A percentile compares a stretch with the other conserved stretches of the same genome.
Conservation (phyloP, 129 eudicot genomes). For the Rutidosis leptorrhynchoides region DNA sequence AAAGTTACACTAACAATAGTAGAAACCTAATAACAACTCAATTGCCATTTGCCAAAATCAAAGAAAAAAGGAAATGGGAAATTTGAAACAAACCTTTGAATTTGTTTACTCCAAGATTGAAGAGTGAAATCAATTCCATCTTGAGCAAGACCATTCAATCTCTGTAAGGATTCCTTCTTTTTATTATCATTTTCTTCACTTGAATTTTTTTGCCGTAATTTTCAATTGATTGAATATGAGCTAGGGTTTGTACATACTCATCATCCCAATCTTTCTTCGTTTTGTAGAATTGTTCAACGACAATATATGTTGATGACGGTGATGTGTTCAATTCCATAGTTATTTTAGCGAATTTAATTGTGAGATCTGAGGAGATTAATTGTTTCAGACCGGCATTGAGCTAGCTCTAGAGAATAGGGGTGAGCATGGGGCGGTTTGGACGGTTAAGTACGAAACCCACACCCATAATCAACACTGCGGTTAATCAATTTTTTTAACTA, state of each 20-base stretch:
- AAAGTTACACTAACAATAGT: background rate
- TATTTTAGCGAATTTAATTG: background rate
- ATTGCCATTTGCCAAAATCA: background rate
- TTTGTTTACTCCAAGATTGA: conserved; percentile 61
- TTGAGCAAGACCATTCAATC: conserved; percentile 86
- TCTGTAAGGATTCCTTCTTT: conserved; percentile 57
- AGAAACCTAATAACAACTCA: background rate
- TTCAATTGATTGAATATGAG: conserved; percentile 55
- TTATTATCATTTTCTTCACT: background rate
- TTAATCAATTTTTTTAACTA: no score
- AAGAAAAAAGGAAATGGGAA: background rate
- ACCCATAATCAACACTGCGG: no score
- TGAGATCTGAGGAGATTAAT: background rate
- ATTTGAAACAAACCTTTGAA: conserved; percentile 48
- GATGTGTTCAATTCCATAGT: conserved; percentile 23
- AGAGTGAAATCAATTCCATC: conserved; percentile 63
- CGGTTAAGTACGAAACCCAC: no score
- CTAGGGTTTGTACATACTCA: conserved; percentile 41
- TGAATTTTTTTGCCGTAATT: conserved; percentile 41
- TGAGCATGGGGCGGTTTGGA: no score
- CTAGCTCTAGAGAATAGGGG: no score
- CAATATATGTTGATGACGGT: conserved; percentile 46
- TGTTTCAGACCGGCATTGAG: no score
- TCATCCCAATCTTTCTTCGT: conserved; percentile 66
- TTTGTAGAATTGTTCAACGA: conserved; percentile 62